Base-by-base conservation (phyloP, 805 yeast genomes). In the Candida xiaguanensis region DNA sequence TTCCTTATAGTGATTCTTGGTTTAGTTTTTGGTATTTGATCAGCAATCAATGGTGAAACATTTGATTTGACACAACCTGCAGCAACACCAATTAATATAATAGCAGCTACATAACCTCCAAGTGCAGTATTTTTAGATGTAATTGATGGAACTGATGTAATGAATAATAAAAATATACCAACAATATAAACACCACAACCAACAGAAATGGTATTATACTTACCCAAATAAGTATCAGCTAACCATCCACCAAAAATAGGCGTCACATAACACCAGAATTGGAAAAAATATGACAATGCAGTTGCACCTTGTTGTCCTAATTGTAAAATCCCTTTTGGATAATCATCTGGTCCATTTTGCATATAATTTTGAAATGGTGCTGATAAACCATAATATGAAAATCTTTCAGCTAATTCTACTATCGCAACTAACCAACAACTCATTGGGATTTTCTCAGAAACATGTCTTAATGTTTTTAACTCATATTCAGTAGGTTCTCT, bases 11-110 rank as follows among this genome's bases (percentile, higher is more conserved):
- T 63, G 43, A 67, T 63, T 24, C 55, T 41, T 16, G 73, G 72
- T 45, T 55, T 56, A 29, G 65, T 63, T 45, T 65, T 65, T 40
- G 70, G 72, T 43, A 67, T 54, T 55, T 65, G 71, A 75, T 79
- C 85, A 34, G 88, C 90, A 56, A 85, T 78, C 56, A 85, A 69
- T 14, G 85, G 83, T 4, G 88, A 77, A 22, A 85, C 78, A 51
- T 85, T 84, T 29, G 89, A 72, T 58, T 85, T 85, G 56, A 85
- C 85, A 50, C 88, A 82, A 53, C 93, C 93, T 23, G 93, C 81
- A 29, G 88, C 91, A 28, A 82, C 50, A 49, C 91, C 91, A 51
- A 85, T 76, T 38, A 78, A 59, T 42, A 78, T 61, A 61, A 79
- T 73, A 23, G 78, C 72, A 31, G 69, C 66, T 36, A 75, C 55